Evolutionary conservation across 257 asterid genomes (phyloP).

Genomic region (Gentiana dahurica): DNA sequence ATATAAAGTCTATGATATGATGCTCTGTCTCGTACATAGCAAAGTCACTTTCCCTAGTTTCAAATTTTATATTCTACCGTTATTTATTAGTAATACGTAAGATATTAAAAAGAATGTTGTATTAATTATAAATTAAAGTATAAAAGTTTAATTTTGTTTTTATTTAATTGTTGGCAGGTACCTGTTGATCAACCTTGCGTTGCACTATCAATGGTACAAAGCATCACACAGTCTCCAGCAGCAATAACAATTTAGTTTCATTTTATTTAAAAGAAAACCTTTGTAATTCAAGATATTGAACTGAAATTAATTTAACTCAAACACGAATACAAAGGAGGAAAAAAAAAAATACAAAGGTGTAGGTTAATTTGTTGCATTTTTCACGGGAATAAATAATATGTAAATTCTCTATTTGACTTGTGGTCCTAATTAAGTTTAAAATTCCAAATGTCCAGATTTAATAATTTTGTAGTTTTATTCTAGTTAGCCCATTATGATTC

Average conservation of each 20-base stretch:
- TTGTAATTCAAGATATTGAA: not conserved
- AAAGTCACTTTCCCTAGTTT: not conserved
- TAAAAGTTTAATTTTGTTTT: too few relatives aligned
- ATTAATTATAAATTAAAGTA: too few relatives aligned
- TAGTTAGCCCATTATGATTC: too few relatives aligned
- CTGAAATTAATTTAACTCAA: too few relatives aligned
- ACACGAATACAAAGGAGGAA: not conserved
- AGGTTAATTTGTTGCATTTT: too few relatives aligned
- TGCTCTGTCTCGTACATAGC: not conserved
- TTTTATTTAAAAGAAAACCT: not conserved
- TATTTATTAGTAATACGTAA: too few relatives aligned
- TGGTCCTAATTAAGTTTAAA: not conserved
- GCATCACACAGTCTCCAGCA: slow-evolving; percentile 15
- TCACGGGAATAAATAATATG: too few relatives aligned
- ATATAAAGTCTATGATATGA: not conserved
- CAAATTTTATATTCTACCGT: too few relatives aligned
- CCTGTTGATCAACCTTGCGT: slow-evolving; percentile 41
- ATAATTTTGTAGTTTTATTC: too few relatives aligned
- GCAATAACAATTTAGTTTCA: not conserved
- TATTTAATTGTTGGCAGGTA: slow-evolving; percentile 17
- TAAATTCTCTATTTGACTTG: not conserved
- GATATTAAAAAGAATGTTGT: too few relatives aligned
- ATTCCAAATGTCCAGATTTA: too few relatives aligned
- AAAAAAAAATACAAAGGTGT: not conserved
- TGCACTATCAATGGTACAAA: slow-evolving; percentile 14